phyloP scores from a whole-genome alignment of 2,329 filamentous ascomycete species.

The Colletotrichum salicis region DNA sequence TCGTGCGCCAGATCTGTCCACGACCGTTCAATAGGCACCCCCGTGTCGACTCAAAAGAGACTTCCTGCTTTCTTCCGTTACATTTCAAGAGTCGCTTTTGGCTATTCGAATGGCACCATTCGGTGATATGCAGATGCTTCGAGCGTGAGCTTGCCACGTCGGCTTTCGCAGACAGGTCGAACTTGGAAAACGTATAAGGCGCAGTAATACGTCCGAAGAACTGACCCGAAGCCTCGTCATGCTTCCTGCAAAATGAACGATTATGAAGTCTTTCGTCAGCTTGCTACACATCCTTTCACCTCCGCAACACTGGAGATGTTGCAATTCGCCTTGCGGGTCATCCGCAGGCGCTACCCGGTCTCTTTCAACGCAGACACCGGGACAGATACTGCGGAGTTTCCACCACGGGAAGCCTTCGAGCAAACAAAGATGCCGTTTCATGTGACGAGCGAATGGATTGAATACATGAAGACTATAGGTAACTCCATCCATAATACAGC shows the following conservation, averaged over 20 bases:
- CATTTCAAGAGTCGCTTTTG: not conserved
- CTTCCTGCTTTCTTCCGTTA: too few species aligned
- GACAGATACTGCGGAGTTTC: not conserved
- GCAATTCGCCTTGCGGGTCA: constrained; percentile 2
- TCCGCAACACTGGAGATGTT: constrained; percentile 13
- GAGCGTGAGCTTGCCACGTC: not conserved
- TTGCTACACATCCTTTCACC: constrained; percentile 11
- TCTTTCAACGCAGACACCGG: not conserved
- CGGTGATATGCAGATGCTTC: not conserved
- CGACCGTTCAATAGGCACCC: not conserved
- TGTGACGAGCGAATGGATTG: not conserved
- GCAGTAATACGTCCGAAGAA: not conserved
- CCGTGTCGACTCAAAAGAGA: too few species aligned
- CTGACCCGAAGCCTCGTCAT: not conserved
- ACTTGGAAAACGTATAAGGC: not conserved
- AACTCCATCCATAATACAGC: not conserved
- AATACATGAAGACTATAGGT: not conserved
- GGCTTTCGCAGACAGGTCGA: not conserved
- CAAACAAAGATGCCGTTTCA: not conserved
- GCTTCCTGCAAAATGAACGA: not conserved
- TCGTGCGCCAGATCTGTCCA: not conserved
- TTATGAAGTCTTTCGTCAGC: constrained; percentile 1
- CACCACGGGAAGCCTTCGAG: constrained; percentile 5
- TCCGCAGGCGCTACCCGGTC: constrained; percentile 4
- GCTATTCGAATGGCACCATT: not conserved